Evolutionary conservation across 257 asterid genomes (phyloP).

Genomic region (Primulina eburnea): DNA sequence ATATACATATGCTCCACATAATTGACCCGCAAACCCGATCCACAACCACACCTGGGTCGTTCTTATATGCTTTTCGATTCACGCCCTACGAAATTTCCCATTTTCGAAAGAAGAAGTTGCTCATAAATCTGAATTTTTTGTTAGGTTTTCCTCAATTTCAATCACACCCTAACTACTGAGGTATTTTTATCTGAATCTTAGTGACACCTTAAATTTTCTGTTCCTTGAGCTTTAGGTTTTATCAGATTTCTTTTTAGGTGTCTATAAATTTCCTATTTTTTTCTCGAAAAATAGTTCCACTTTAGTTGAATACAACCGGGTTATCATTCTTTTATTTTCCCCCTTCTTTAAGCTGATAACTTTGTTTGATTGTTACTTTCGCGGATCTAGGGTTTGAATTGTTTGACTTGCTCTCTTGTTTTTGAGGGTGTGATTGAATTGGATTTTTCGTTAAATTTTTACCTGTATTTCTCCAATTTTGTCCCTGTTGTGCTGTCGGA

Average conservation of each 20-base stretch:
- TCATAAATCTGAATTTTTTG: neutral
- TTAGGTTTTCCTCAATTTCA: constrained; percentile 24
- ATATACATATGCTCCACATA: neutral
- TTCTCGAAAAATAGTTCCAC: neutral
- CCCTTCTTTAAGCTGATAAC: neutral
- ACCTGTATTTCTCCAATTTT: constrained; percentile 7
- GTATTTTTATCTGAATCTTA: neutral
- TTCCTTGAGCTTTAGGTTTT: neutral
- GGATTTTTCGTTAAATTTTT: constrained; percentile 25
- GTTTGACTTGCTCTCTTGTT: constrained; percentile 19
- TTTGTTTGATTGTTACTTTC: constrained; percentile 5
- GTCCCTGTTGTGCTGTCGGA: constrained; percentile 1
- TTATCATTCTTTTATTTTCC: neutral
- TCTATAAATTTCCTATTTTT: neutral
- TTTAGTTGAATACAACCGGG: neutral
- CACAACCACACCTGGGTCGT: neutral
- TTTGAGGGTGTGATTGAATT: constrained; percentile 50
- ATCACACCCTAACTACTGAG: constrained; percentile 25
- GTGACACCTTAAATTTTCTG: neutral
- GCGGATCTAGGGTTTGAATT: constrained; percentile 27
- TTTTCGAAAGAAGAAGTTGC: neutral
- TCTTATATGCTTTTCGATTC: neutral
- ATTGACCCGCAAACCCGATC: neutral
- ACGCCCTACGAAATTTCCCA: neutral
- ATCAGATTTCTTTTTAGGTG: neutral